Conservation (phyloP, 2,329 filamentous ascomycete species). For the Scleromitrula shiraiana region DNA sequence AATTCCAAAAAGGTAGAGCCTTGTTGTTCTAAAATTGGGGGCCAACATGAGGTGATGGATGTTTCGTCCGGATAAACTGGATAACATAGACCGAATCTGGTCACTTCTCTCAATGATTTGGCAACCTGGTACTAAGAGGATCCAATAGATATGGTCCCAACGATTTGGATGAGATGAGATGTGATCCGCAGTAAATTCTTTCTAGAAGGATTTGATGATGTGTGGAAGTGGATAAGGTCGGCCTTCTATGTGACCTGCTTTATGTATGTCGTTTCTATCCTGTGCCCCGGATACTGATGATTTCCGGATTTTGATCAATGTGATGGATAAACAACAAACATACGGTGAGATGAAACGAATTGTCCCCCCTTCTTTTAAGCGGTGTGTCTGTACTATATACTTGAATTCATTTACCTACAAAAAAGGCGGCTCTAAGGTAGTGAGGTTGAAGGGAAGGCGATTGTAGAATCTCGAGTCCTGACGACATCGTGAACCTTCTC, state of each 20-base stretch:
- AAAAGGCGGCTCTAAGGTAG: background rate
- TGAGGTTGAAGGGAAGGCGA: background rate
- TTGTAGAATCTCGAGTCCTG: too few species aligned
- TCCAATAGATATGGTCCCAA: conserved; percentile 4
- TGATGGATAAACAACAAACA: too few species aligned
- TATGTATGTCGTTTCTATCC: background rate
- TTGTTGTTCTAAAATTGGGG: conserved; percentile 1
- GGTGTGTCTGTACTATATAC: background rate
- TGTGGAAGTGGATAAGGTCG: background rate
- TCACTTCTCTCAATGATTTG: background rate
- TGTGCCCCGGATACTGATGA: background rate
- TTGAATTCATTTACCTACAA: too few species aligned
- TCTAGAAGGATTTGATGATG: conserved; percentile 8
- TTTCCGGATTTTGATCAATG: too few species aligned
- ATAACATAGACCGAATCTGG: background rate
- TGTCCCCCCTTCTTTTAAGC: background rate
- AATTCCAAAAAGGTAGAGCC: conserved; percentile 1
- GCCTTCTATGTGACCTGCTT: background rate
- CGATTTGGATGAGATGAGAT: conserved; percentile 4
- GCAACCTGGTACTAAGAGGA: background rate
- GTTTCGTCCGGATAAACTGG: conserved; percentile 6
- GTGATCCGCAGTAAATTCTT: conserved; percentile 8
- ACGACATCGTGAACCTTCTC: too few species aligned
- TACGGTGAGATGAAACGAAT: background rate
- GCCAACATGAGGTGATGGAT: conserved; percentile 2